Percentiles rank a stretch among this genome's conserved stretches.
Evolutionary conservation across 2,329 filamentous ascomycete genomes (phyloP).

Genomic region (Neobulgaria alba): DNA sequence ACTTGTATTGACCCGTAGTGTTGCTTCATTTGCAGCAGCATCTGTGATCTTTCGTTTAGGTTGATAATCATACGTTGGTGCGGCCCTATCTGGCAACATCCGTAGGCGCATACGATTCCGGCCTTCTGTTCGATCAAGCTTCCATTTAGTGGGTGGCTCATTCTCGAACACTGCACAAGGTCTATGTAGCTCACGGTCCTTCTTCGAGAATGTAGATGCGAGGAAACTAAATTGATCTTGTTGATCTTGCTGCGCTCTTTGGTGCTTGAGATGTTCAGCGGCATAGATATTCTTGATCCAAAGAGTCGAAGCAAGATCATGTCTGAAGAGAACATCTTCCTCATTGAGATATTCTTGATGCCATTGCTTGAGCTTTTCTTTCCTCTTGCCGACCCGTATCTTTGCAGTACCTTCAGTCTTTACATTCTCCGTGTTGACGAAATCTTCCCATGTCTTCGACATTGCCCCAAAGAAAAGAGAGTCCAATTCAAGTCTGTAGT

Average conservation of each 20-base stretch:
- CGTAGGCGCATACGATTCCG: conserved; percentile 90
- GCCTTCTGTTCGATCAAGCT: conserved; percentile 90
- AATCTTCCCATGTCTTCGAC: conserved; percentile 80
- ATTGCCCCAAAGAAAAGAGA: conserved; percentile 73
- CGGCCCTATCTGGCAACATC: conserved; percentile 67
- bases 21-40: conserved; percentile 28
- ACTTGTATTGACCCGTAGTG: conserved; percentile 29
- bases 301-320: conserved; percentile 76
- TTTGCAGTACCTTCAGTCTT: conserved; percentile 69
- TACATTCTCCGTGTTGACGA: conserved; percentile 73
- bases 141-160: conserved; percentile 64
- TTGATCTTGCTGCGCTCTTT: conserved; percentile 82
- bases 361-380: conserved; percentile 78
- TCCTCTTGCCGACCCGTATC: conserved; percentile 61
- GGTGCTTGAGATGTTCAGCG: conserved; percentile 85
- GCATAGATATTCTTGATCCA: conserved; percentile 96
- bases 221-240: conserved; percentile 82
- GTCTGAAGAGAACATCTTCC: conserved; percentile 68
- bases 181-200: conserved; percentile 69
- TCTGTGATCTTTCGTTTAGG: conserved; percentile 65
- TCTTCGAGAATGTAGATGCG: conserved; percentile 64
- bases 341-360: conserved; percentile 56
- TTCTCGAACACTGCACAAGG: conserved; percentile 75
- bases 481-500: conserved; percentile 71
- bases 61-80: conserved; percentile 65